Base-by-base conservation (phyloP, 2,329 filamentous ascomycete genomes). In the Trichoderma sp. region DNA sequence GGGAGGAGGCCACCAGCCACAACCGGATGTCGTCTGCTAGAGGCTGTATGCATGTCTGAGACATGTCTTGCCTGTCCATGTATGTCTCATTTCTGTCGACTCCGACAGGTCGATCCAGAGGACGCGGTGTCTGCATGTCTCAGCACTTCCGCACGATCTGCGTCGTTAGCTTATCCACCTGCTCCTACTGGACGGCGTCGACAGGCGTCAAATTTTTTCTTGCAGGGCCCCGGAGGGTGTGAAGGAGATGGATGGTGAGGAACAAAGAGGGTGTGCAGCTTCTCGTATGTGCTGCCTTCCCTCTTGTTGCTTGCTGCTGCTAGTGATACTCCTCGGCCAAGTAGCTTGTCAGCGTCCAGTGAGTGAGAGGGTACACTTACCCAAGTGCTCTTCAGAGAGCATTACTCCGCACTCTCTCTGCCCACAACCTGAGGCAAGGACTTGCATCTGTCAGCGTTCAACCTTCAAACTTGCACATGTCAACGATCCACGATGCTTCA, bases 51-150 rank as follows among this genome's bases (percentile, higher is more conserved):
- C 69, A 72, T 75, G 75, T 77, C 76, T 70, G 1, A 68, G 74
- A 75, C 73, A 73, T 74, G 70, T 73, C 71, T 69, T 66, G 67
- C 55, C 68, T 69, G 68, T 66, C 64, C 55, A 68, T 69, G 68
- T 70, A 73, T 78, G 77, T 79, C 77, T 78, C 71, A 75, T 71
- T 74, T 67, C 58, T 39, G 59, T 67, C 56, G 66, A 66, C 72
- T 75, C 76, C 73, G 72, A 78, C 70, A 77, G 77, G 75, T 52
- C 73, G 67, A 75, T 75, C 71, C 72, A 64, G 50, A 39, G 48
- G 54, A 67, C 67, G 64, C 64, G 70, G 71, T 71, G 68, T 71
- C 67, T 70, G 64, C 66, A 69, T 71, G 71, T 73, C 72, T 72
- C 68, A 63, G 43, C 45, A 60, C 34, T 66, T 65, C 48, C 41